A percentile compares a stretch with the other conserved stretches of the same genome.
Conservation (phyloP, 306 rosid genomes). For the Hippophae gyantsensis region DNA sequence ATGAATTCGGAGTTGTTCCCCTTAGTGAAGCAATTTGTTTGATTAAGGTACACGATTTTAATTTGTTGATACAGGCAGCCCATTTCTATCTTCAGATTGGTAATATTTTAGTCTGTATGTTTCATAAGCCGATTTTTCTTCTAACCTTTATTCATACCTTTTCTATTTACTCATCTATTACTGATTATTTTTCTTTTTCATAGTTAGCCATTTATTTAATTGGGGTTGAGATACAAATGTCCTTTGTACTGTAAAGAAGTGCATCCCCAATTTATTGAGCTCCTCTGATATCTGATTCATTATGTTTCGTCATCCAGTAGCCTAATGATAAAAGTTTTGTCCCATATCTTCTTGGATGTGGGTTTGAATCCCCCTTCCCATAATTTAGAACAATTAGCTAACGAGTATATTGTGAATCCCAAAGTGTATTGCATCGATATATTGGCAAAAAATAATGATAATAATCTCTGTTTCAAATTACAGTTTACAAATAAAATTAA, state of each 20-base stretch:
- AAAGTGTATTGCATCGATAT: no score
- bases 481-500: no score
- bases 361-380: not conserved
- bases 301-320: not conserved
- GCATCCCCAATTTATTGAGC: not conserved
- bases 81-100: not conserved
- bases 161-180: no score
- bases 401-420: no score
- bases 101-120: no score
- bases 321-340: not conserved
- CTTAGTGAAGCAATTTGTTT: not conserved
- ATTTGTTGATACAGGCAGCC: not conserved
- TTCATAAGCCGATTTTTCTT: no score
- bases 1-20: slow-evolving; percentile 6
- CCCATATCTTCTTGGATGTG: slow-evolving; percentile 10
- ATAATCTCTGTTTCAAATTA: no score
- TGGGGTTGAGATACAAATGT: not conserved
- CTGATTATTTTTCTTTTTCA: no score
- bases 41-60: not conserved
- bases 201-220: no score
- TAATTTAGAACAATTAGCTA: no score
- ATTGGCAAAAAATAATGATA: no score
- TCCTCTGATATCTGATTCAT: slow-evolving; percentile 20
- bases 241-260: slow-evolving; percentile 9
- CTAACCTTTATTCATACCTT: no score